phyloP scores from a whole-genome alignment of 306 rosid species.

The Casuarina cunninghamiana region DNA sequence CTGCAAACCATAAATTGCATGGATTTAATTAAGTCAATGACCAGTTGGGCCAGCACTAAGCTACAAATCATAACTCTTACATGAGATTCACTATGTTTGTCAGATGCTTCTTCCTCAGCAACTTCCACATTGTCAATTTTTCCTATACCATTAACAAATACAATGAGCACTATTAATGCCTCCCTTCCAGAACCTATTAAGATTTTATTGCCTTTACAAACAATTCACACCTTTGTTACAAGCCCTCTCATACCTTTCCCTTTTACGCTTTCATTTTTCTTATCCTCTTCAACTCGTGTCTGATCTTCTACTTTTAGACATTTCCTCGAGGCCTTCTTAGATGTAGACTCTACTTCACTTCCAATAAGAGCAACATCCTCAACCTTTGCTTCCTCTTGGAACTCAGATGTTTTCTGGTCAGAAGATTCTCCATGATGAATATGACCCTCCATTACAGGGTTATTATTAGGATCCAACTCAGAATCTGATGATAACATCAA shows the following conservation, averaged over 20 bases:
- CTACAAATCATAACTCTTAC: slow-evolving; percentile 46
- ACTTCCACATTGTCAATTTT: slow-evolving; percentile 41
- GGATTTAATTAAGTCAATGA: slow-evolving; percentile 27
- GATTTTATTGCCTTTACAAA: background rate
- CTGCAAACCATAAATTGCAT: slow-evolving; percentile 45
- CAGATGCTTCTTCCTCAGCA: slow-evolving; percentile 60
- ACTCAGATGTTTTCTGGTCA: slow-evolving; percentile 36
- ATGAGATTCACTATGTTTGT: slow-evolving; percentile 50
- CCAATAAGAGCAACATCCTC: slow-evolving; percentile 35
- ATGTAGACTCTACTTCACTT: slow-evolving; percentile 46
- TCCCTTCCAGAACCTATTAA: background rate
- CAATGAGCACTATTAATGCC: background rate
- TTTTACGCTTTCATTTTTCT: slow-evolving; percentile 34
- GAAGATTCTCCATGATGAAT: slow-evolving; percentile 40
- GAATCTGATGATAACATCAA: slow-evolving; percentile 77
- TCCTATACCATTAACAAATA: slow-evolving; percentile 44
- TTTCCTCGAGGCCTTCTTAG: slow-evolving; percentile 42
- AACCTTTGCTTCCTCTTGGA: slow-evolving; percentile 29
- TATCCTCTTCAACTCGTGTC: slow-evolving; percentile 42
- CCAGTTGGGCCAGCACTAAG: slow-evolving; percentile 17
- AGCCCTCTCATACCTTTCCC: slow-evolving; percentile 41
- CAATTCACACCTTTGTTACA: background rate
- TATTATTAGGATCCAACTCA: slow-evolving; percentile 47
- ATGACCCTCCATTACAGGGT: slow-evolving; percentile 38
- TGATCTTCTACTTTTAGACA: slow-evolving; percentile 37